These are phyloP conservation scores for Sphagnum magellanicum DNA, from an alignment of 228 moss, liverwort and hornwort genomes.

Conservation along the genomic window DNA sequence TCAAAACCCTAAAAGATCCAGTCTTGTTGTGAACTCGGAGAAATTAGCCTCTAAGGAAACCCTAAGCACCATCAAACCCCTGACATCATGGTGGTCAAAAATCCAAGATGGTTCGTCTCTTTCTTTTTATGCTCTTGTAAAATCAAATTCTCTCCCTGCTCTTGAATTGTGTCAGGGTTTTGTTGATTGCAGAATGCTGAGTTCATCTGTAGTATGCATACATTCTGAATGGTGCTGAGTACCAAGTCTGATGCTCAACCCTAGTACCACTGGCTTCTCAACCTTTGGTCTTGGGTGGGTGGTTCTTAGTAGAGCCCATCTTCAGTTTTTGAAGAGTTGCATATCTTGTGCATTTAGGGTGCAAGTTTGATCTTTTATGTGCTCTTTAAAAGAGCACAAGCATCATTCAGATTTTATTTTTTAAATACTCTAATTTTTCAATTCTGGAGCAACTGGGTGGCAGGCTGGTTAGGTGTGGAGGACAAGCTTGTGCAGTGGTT, in stretches of 20 bases:
- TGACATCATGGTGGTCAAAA: constrained; percentile 18
- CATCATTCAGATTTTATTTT: neutral
- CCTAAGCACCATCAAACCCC: constrained; percentile 3
- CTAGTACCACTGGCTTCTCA: too few relatives aligned
- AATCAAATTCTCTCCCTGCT: neutral
- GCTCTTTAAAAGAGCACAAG: neutral
- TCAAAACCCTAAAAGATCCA: neutral
- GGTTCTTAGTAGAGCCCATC: neutral
- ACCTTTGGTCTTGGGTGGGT: neutral
- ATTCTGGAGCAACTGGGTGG: neutral
- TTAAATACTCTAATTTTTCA: too few relatives aligned
- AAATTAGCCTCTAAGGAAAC: constrained; percentile 1
- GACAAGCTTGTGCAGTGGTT: constrained; percentile 57
- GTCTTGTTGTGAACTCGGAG: constrained; percentile 14
- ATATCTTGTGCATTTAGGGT: neutral
- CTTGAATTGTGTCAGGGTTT: neutral
- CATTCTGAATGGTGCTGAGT: neutral
- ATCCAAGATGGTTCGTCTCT: constrained; percentile 24
- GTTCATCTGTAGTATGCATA: neutral
- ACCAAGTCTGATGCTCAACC: neutral
- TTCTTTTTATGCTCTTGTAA: too few relatives aligned
- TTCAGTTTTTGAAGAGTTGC: neutral
- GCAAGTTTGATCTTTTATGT: neutral
- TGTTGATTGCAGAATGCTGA: neutral
- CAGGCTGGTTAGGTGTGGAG: constrained; percentile 57